Evolutionary conservation across 495 filamentous ascomycete species (phyloP), one percentile per base, ranked within the genome.

Genomic region (Elasticomyces elasticus): DNA sequence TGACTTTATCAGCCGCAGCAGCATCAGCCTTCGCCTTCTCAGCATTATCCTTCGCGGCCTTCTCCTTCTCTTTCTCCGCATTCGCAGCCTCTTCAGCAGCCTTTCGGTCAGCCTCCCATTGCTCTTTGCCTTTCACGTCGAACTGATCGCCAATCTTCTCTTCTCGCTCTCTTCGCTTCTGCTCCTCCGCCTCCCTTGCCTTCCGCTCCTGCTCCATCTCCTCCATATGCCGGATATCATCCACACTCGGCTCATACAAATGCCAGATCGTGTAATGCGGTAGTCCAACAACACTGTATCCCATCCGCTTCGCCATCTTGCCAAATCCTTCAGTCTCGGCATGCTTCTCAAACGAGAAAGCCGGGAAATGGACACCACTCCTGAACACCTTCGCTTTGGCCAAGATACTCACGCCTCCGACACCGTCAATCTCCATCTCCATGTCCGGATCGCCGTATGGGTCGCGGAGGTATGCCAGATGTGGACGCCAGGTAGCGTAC

Each of bases 191-290:
- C 55, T 83, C 74, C 38, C 82, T 79, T 56, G 87, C 79, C 52
- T 81, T 72, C 27, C 81, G 79, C 61, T 95, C 89, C 52, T 79
- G 69, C 61, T 95, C 87, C 87, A 95, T 94, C 71, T 95, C 85
- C 74, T 74, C 91, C 94, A 99, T 99, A 59, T 96, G 94, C 48
- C 86, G 82, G 47, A 97, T 85, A 62, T 99, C 94, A 62, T 99
- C 94, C 11, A 95, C 87, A 56, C 87, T 94, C 12, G 94, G 94
- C 67, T 99, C 94, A 72, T 99, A 99, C 48, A 96, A 74, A 82
- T 99, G 94, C 94, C 94, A 99, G 52, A 99, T 95, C 0, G 89
- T 95, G 68, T 99, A 99, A 63, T 99, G 94, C 5, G 94, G 94
- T 33, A 99, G 74, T 2, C 94, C 94, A 55, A 97, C 81, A n/a